phyloP scores from a whole-genome alignment of 1,284 basidiomycete genomes.

The Polyporus tsugae region DNA sequence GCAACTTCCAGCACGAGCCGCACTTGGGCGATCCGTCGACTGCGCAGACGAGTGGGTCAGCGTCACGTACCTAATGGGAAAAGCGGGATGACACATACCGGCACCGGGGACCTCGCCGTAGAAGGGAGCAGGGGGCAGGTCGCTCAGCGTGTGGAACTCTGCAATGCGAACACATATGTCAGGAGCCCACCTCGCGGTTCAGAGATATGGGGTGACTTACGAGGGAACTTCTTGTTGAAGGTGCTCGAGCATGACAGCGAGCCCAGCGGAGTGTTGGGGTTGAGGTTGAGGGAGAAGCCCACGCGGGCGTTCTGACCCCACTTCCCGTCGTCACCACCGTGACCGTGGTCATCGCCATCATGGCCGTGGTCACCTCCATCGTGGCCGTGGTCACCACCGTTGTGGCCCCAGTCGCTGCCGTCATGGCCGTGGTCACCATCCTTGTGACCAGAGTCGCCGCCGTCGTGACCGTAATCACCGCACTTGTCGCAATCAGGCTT shows the following conservation, averaged over 20 bases:
- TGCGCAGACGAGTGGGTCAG: not conserved
- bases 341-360: not conserved
- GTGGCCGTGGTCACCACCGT: not conserved
- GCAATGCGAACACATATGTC: not conserved
- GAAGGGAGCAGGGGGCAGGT: not conserved
- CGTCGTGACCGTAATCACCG: not conserved
- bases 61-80: not conserved
- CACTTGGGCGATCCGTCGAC: not conserved
- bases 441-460: not conserved
- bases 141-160: not conserved
- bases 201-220: not conserved
- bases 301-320: not conserved
- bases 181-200: not conserved
- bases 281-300: not conserved
- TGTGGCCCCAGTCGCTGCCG: not conserved
- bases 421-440: not conserved
- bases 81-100: not conserved
- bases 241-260: constrained; percentile 1
- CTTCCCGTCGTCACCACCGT: not conserved
- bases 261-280: not conserved
- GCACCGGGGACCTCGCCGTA: constrained; percentile 1
- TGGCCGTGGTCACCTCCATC: not conserved
- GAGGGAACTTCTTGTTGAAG: constrained; percentile 1
- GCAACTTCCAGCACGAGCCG: constrained; percentile 5
- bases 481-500: not conserved